These are phyloP conservation scores for Cyberlindnera saturnus DNA, from an alignment of 805 yeast genomes.

Conservation along the genomic window DNA sequence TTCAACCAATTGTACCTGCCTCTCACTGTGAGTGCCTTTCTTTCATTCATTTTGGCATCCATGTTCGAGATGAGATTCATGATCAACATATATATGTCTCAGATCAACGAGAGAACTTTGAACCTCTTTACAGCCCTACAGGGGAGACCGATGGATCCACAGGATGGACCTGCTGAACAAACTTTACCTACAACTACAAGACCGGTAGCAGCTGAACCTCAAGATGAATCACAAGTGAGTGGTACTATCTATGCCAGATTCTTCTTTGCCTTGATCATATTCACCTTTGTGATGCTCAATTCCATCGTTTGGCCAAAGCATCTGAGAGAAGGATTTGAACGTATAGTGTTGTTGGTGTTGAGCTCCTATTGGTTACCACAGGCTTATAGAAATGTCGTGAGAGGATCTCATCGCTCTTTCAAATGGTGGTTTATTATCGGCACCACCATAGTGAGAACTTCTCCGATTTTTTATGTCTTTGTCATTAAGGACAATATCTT, in stretches of 20 bases:
- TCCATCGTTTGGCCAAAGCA: constrained; percentile 58
- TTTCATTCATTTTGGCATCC: constrained; percentile 63
- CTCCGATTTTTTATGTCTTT: constrained; percentile 63
- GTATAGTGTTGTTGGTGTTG: constrained; percentile 39
- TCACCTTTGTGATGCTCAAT: constrained; percentile 51
- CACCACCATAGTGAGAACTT: constrained; percentile 51
- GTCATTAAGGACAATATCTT: constrained; percentile 52
- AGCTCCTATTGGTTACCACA: constrained; percentile 90
- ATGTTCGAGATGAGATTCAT: constrained; percentile 73
- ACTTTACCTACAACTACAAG: constrained; percentile 19
- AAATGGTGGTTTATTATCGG: constrained; percentile 74
- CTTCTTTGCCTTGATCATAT: constrained; percentile 45
- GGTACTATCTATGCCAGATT: constrained; percentile 55
- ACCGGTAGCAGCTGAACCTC: constrained; percentile 19
- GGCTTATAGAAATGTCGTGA: constrained; percentile 65
- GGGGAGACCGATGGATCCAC: constrained; percentile 45
- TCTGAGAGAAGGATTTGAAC: constrained; percentile 53
- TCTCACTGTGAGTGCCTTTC: constrained; percentile 61
- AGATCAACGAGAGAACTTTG: constrained; percentile 65
- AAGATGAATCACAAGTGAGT: constrained; percentile 49
- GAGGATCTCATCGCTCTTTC: constrained; percentile 63
- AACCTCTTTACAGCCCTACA: constrained; percentile 60
- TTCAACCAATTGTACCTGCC: constrained; percentile 56
- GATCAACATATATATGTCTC: constrained; percentile 60
- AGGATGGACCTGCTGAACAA: constrained; percentile 2